These are phyloP conservation scores for Pythium plurisporium DNA, from an alignment of 352 stramenopile genomes.

Conservation along the genomic window DNA sequence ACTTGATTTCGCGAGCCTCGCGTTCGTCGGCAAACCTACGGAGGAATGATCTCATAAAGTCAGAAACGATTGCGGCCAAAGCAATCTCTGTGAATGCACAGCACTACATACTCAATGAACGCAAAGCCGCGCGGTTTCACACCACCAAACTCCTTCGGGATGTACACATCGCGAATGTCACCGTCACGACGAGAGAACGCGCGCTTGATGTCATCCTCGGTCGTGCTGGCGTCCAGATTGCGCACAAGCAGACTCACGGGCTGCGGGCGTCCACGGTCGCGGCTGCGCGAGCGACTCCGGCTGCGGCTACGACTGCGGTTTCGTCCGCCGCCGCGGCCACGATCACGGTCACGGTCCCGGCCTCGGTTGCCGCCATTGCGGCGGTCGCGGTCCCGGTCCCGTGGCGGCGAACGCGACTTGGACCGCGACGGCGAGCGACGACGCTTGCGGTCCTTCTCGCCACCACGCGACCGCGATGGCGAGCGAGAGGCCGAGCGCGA, in stretches of 20 bases:
- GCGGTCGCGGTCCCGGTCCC: conserved; percentile 5
- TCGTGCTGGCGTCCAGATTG: conserved; percentile 26
- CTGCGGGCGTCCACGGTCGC: conserved; percentile 15
- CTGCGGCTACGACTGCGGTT: conserved; percentile 4
- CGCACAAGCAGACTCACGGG: conserved; percentile 33
- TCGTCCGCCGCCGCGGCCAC: conserved; percentile 14
- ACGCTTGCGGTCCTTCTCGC: conserved; percentile 26
- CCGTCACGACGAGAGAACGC: conserved; percentile 31
- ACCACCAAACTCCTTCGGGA: conserved; percentile 32
- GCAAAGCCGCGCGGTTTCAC: conserved; percentile 68
- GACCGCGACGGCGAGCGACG: conserved; percentile 35
- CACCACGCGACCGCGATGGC: conserved; percentile 14
- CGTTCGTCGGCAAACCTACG: conserved; percentile 53
- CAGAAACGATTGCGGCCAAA: too few relatives aligned
- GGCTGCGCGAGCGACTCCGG: conserved; percentile 6
- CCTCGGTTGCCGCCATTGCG: background rate
- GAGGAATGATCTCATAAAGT: too few relatives aligned
- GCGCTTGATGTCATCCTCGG: conserved; percentile 25
- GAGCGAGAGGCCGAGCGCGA: conserved; percentile 16
- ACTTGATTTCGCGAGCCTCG: conserved; percentile 66
- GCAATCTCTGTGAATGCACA: too few relatives aligned
- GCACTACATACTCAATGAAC: conserved; percentile 72
- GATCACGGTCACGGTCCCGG: conserved; percentile 20
- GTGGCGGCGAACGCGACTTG: conserved; percentile 8
- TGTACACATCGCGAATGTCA: conserved; percentile 40